These are phyloP conservation scores for Cutaneotrichosporon spelunceum DNA, from an alignment of 1,284 basidiomycete species.

Conservation along the genomic window DNA sequence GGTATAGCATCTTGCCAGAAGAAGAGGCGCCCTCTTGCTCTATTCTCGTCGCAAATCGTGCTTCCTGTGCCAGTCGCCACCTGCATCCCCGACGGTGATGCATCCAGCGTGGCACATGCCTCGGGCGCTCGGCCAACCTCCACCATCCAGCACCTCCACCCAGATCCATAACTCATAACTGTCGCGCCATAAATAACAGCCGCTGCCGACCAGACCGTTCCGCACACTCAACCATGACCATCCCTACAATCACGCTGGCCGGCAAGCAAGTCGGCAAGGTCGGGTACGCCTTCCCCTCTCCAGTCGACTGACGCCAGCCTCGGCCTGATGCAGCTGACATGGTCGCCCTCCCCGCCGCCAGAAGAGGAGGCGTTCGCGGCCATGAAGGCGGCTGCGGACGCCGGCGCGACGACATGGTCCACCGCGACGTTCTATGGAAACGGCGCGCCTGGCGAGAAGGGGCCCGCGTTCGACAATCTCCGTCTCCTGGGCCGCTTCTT, in stretches of 20 bases:
- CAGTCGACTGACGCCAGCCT: conserved; percentile 15
- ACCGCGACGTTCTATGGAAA: conserved; percentile 49
- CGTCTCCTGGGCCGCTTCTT: conserved; percentile 48
- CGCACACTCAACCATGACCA: conserved; percentile 14
- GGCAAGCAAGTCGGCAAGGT: conserved; percentile 38
- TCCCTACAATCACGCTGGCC: conserved; percentile 34
- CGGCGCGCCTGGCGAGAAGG: conserved; percentile 20
- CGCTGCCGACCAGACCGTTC: neutral
- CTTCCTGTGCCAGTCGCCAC: no score
- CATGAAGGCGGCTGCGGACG: conserved; percentile 61
- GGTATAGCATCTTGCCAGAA: neutral
- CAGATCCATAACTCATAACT: no score
- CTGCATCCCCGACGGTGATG: no score
- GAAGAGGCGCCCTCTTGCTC: no score
- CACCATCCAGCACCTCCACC: neutral
- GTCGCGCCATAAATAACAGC: neutral
- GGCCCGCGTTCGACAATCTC: conserved; percentile 36
- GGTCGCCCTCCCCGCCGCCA: conserved; percentile 52
- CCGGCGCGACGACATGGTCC: conserved; percentile 55
- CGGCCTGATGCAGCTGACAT: conserved; percentile 62
- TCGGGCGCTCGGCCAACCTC: no score
- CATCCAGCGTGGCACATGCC: no score
- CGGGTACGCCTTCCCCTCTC: conserved; percentile 26
- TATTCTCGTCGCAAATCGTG: neutral
- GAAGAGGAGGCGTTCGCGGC: conserved; percentile 62